Base-by-base conservation (phyloP, 176 grass and related monocot genomes). In the Dactylis glomerata region DNA sequence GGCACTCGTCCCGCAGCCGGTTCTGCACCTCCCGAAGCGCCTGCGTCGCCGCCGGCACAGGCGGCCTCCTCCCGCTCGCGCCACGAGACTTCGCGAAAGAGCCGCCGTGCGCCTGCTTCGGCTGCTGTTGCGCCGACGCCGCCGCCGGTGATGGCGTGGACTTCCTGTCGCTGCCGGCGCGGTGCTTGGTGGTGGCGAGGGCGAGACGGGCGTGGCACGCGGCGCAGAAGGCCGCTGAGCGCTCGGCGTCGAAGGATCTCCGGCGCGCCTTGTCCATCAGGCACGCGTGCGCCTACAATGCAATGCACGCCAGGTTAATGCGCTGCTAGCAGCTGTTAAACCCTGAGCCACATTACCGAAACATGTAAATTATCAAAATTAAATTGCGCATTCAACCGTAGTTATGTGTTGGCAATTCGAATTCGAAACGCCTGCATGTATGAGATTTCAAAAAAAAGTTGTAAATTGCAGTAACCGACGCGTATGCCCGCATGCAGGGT, bases 261-360 rank as follows among this genome's bases (percentile, higher is more conserved):
- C 96, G 90, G 49, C 84, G 80, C 17, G 78, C 74, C 92, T 61
- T 61, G 85, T 99, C 91, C 14, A 86, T 87, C 38, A 99, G 79
- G 81, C 93, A 96, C 68, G 82, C 88, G 42, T 92, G 88, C 70
- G 96, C 96, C 96, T 98, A 82, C 81, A 56, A 31, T 51, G 46
- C 76, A 32, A 61, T 26, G 15, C 8, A 45, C 32, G 14, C 27
- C 27, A 64, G 14, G 31, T 66, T 7, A 66, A 20, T 20, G 62
- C 58, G n/a, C n/a, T 57, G 3, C 20, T 8, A 10, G 22, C 23
- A 56, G 10, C 20, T n/a, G 56, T 26, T 27, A 27, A 59, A 17
- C 30, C 1, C 11, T 10, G 10, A 6, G 10, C 2, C 42, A 59
- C 8, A 57, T 57, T 41, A 71, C 37, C 20, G 20, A 5, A 3